These are phyloP conservation scores for Solanum pinnatisectum DNA, from an alignment of 257 asterid species.

Conservation along the genomic window DNA sequence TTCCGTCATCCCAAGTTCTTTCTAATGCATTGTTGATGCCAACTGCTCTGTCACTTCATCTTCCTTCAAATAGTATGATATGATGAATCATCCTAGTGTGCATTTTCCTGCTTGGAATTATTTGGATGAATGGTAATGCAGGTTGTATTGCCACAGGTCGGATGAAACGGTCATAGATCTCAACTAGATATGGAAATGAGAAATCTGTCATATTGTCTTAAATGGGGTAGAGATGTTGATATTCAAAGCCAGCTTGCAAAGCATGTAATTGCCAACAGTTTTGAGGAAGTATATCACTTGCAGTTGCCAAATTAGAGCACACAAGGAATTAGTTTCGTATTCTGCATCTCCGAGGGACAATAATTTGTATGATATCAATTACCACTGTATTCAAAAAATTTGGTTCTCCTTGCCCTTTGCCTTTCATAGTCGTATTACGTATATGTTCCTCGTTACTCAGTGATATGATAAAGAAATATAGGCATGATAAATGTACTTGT, in stretches of 20 bases:
- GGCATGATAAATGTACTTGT: not conserved
- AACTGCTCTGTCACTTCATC: not conserved
- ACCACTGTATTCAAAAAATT: not conserved
- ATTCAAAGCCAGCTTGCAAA: not conserved
- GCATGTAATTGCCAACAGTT: not conserved
- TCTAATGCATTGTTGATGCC: not conserved
- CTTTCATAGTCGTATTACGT: not conserved
- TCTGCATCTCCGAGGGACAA: not conserved
- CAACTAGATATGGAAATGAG: not conserved
- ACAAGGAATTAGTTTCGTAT: not conserved
- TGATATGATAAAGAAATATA: not conserved
- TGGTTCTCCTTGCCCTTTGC: not conserved
- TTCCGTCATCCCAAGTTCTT: not conserved
- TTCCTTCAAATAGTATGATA: not conserved
- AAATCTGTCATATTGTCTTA: not conserved
- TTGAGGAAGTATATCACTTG: not conserved
- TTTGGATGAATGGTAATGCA: not conserved
- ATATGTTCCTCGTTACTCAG: not conserved
- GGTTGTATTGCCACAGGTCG: not conserved
- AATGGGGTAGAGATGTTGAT: not conserved
- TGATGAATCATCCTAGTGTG: not conserved
- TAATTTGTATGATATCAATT: not conserved
- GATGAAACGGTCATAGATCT: not conserved
- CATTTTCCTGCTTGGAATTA: not conserved
- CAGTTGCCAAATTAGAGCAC: not conserved